Evolutionary conservation across 139 green algal genomes (phyloP), one percentile per base, ranked within the genome.

Genomic region (Tetratostichococcus sp.): DNA sequence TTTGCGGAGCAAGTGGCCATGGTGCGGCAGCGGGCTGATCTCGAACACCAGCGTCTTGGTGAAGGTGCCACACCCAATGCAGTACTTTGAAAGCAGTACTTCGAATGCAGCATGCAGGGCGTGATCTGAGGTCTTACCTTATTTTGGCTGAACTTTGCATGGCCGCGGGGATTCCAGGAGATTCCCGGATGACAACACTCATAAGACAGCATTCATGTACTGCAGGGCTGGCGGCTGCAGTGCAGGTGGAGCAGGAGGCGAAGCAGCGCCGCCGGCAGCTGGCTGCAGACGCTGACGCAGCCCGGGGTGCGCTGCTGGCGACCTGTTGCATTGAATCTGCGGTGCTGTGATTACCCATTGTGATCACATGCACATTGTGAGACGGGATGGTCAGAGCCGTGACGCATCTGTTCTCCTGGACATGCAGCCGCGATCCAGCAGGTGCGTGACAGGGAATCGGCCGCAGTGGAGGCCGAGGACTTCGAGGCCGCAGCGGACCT

Each of bases 391-490:
- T n/a, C n/a, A n/a, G n/a, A n/a, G n/a, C n/a, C n/a, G n/a, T n/a
- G n/a, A n/a, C n/a, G n/a, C n/a, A n/a, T n/a, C n/a, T 50, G 39
- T 11, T 11, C 11, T 50, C 39, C 39, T 50, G 39, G n/a, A 50
- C 11, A 11, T 50, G 50, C 50, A 62, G 50, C 50, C 17, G 50
- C 50, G 11, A 62, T 62, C 50, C 50, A 17, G 39, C 62, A 73
- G 35, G 70, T 85, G 34, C 77, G 83, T 59, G 65, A 50, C 1
- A 34, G 71, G 50, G 82, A 87, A 39, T 65, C 75, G 21, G 75
- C 74, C 16, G 85, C 85, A 30, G 85, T 83, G 30, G 85, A 81
- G 42, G 68, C 43, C n/a, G 85, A 89, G 75, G 80, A 87, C 35
- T 89, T 87, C 71, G 79, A 86, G 39, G 30, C 50, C 11, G 85